Evolutionary conservation across 108 stramenopile genomes (phyloP).

Genomic region (Bacterosira constricta): DNA sequence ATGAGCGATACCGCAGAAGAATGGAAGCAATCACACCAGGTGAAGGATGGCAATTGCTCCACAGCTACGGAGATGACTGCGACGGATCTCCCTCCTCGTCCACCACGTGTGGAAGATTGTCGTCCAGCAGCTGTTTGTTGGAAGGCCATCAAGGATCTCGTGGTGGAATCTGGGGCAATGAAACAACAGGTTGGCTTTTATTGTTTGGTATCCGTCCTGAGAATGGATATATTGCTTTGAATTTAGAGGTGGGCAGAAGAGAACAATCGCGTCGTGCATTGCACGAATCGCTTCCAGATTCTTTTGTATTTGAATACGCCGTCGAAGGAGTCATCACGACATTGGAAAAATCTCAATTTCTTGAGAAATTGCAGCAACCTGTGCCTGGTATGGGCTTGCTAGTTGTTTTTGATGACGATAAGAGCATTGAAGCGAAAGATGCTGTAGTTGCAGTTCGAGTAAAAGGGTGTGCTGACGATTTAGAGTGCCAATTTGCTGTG

Average conservation of each 20-base stretch:
- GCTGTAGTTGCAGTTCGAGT: conserved; percentile 71
- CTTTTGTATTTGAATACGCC: conserved; percentile 71
- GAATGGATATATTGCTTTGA: conserved; percentile 75
- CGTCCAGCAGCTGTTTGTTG: conserved; percentile 57
- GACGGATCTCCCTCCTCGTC: conserved; percentile 67
- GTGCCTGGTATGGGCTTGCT: conserved; percentile 41
- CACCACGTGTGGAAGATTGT: conserved; percentile 46
- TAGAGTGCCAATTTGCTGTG: background rate
- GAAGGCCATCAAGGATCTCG: conserved; percentile 73
- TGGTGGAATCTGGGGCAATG: conserved; percentile 70
- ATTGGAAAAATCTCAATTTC: conserved; percentile 52
- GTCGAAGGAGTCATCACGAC: conserved; percentile 61
- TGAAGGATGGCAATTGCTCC: conserved; percentile 66
- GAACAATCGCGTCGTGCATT: conserved; percentile 15
- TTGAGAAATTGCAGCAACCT: too few relatives aligned
- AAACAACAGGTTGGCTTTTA: conserved; percentile 77
- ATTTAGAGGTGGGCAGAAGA: conserved; percentile 52
- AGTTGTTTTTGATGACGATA: conserved; percentile 65
- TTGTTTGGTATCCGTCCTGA: conserved; percentile 55
- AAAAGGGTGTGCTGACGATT: conserved; percentile 34
- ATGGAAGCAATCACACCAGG: conserved; percentile 57
- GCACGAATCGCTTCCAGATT: conserved; percentile 49
- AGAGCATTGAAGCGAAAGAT: conserved; percentile 53
- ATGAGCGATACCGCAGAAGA: conserved; percentile 10
- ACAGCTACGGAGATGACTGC: conserved; percentile 65